Conservation (phyloP, 305 asterid species). For the Euphrasia arctica region DNA sequence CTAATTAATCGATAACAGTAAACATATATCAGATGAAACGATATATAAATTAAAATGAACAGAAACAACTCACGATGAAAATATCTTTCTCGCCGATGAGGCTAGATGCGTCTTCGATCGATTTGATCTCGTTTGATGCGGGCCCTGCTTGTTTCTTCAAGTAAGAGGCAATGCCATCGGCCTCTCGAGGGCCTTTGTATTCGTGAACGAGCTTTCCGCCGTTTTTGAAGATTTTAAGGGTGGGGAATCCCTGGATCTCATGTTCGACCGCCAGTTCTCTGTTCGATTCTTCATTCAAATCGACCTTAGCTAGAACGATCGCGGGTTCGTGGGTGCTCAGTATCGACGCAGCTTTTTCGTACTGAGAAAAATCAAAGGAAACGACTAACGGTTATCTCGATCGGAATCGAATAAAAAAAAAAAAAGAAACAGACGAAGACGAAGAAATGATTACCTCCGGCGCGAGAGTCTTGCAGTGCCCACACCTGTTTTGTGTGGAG, state of each 20-base stretch:
- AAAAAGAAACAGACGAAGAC: not conserved
- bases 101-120: conserved; percentile 52
- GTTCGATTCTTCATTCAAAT: not conserved
- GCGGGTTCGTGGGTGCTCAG: not conserved
- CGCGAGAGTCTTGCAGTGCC: conserved; percentile 69
- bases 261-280: not conserved
- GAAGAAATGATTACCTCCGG: conserved; percentile 57
- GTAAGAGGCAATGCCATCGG: conserved; percentile 65
- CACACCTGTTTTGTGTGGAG: conserved; percentile 56
- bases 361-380: not conserved
- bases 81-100: conserved; percentile 52
- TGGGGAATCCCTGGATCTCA: not conserved
- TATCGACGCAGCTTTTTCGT: not conserved
- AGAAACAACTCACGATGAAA: conserved; percentile 43
- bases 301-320: not conserved
- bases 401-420: not conserved
- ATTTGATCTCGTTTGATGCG: conserved; percentile 67
- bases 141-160: conserved; percentile 85
- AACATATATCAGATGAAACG: conserved; percentile 2
- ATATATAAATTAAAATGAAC: conserved; percentile 6
- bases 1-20: conserved; percentile 28
- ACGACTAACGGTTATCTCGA: not conserved
- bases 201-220: conserved; percentile 67
- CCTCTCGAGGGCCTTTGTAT: conserved; percentile 83
- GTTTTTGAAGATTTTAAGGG: conserved; percentile 16